Conservation (phyloP, 2,329 filamentous ascomycete genomes). For the Dactylellina cionopaga region DNA sequence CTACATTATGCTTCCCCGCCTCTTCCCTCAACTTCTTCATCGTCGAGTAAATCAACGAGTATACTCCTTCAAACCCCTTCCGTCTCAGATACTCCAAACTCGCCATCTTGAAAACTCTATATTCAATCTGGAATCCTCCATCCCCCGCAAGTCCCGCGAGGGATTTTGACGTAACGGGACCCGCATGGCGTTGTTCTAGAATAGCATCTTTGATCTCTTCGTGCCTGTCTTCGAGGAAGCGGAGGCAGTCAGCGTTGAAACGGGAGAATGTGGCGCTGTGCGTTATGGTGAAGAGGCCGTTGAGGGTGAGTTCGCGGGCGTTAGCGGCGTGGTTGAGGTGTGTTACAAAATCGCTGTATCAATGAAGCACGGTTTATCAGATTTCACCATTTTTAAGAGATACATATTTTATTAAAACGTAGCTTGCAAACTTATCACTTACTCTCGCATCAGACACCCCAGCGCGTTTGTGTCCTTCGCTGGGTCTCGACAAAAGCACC, state of each 20-base stretch:
- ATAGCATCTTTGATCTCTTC: slow-evolving; percentile 61
- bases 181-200: slow-evolving; percentile 66
- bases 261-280: slow-evolving; percentile 69
- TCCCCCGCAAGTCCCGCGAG: slow-evolving; percentile 70
- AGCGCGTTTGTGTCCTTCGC: slow-evolving; percentile 71
- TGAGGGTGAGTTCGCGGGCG: slow-evolving; percentile 59
- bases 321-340: slow-evolving; percentile 52
- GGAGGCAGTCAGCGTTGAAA: slow-evolving; percentile 68
- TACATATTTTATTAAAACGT: background rate
- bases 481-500: slow-evolving; percentile 58
- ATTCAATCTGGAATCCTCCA: slow-evolving; percentile 74
- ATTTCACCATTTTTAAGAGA: background rate
- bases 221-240: slow-evolving; percentile 69
- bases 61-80: slow-evolving; percentile 73
- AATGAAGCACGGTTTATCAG: background rate
- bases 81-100: slow-evolving; percentile 75
- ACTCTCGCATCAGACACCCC: slow-evolving; percentile 65
- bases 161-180: slow-evolving; percentile 76
- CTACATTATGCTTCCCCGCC: slow-evolving; percentile 36
- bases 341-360: slow-evolving; percentile 52
- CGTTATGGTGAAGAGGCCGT: slow-evolving; percentile 69
- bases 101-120: slow-evolving; percentile 79
- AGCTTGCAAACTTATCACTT: slow-evolving; percentile 1
- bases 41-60: slow-evolving; percentile 79
- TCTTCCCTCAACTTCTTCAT: slow-evolving; percentile 68